Conservation (phyloP, 495 filamentous ascomycete genomes). For the Cercophora sp. region DNA sequence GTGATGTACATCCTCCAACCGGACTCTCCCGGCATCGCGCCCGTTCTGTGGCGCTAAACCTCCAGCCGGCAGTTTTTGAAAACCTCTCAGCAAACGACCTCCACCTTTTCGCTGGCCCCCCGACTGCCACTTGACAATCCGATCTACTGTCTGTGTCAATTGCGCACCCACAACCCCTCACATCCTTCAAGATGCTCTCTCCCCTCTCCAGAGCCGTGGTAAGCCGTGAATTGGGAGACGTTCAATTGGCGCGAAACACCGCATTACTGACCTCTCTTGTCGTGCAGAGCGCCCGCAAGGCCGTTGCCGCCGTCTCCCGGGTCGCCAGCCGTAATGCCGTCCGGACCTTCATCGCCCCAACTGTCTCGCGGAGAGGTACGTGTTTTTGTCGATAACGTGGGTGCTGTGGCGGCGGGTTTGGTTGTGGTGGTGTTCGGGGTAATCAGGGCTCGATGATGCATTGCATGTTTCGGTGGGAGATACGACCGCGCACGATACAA, state of each 20-base stretch:
- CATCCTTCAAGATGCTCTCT: slow-evolving; percentile 53
- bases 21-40: slow-evolving; percentile 17
- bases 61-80: slow-evolving; percentile 30
- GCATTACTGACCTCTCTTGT: neutral
- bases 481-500: no score
- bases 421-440: neutral
- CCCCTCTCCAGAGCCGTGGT: slow-evolving; percentile 60
- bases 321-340: slow-evolving; percentile 68
- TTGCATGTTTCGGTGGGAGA: no score
- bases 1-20: slow-evolving; percentile 15
- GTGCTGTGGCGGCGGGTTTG: no score
- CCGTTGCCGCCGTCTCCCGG: slow-evolving; percentile 61
- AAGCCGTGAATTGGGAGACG: slow-evolving; percentile 34
- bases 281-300: slow-evolving; percentile 64
- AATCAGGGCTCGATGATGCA: neutral
- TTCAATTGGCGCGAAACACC: slow-evolving; percentile 12
- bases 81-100: slow-evolving; percentile 36
- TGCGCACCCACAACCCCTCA: slow-evolving; percentile 23
- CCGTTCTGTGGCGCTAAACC: slow-evolving; percentile 16
- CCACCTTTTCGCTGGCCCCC: slow-evolving; percentile 15
- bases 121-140: slow-evolving; percentile 20
- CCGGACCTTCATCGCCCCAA: slow-evolving; percentile 79
- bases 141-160: slow-evolving; percentile 23
- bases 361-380: slow-evolving; percentile 70
- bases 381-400: no score